Evolutionary conservation across 768 basidiomycete genomes (phyloP), one percentile per base, ranked within the genome.

Genomic region (Agrocybe praecox): DNA sequence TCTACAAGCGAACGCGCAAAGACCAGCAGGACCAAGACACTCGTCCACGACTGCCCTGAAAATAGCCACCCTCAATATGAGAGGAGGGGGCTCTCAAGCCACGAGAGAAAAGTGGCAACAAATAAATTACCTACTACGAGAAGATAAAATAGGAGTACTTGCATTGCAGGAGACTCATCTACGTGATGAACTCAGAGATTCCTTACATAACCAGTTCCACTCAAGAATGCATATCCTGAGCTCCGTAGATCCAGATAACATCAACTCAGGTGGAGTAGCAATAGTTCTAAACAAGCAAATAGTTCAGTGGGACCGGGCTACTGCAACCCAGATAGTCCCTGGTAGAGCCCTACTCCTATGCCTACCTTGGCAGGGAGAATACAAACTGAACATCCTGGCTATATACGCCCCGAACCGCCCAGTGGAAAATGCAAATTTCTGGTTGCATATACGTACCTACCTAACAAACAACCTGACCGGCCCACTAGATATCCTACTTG

Each of bases 371-470:
- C 57, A 69, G n/a, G 49, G 9, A 32, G 40, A 24, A 12, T 22
- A n/a, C 5, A 18, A 9, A 62, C 1, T 79, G 0, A 57, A 46
- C 0, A 58, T 76, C 0, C 62, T 76, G 0, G 70, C 58, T 12
- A 48, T 77, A 0, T 78, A 78, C 33, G 68, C 74, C 2, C 77
- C 74, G 0, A 76, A 75, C 52, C 49, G 57, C 26, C 34, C 49
- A 1, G 21, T 18, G 0, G 63, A 69, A n/a, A 73, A 77, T 22
- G 52, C 50, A 1, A 14, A 49, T 0, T 76, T 78, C 63, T 77
- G 71, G 72, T 17, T 18, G 45, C 53, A 59, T 15, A 2, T 15
- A 2, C 11, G 29, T 36, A 22, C 46, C 42, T 51, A 49, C 49
- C 24, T 19, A 50, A 22, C 9, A 23, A 36, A 18, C 15, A 15